A percentile compares a stretch with the other conserved stretches of the same genome.
phyloP scores from a whole-genome alignment of 371 early-diverging fungal genomes.

The Mortierella sp. region DNA sequence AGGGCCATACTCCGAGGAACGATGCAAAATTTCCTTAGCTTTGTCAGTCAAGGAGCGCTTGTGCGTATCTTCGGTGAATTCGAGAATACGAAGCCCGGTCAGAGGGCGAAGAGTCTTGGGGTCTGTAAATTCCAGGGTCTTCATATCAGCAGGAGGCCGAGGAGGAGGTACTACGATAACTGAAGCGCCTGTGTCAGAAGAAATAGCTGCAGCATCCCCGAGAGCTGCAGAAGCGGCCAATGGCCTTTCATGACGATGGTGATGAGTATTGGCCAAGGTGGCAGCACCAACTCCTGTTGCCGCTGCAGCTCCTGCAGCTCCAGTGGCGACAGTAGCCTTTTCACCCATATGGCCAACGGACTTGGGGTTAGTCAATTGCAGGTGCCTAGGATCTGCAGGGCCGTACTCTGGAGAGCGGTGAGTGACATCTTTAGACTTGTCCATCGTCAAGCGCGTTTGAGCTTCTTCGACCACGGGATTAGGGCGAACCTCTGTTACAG shows the following conservation, averaged over 20 bases:
- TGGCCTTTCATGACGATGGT: neutral
- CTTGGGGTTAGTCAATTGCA: constrained; percentile 5
- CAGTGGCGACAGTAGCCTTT: neutral
- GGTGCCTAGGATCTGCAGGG: neutral
- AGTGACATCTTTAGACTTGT: neutral
- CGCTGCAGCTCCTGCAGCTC: neutral
- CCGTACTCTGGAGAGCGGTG: neutral
- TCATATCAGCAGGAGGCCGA: neutral
- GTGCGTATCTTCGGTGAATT: neutral
- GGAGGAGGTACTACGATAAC: neutral
- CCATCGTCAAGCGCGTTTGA: neutral
- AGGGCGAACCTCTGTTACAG: neutral
- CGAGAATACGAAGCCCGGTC: neutral
- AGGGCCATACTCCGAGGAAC: constrained; percentile 16
- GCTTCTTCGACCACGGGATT: neutral
- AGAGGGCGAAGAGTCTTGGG: constrained; percentile 1
- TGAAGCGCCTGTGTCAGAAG: neutral
- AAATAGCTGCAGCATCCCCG: neutral
- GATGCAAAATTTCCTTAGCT: neutral
- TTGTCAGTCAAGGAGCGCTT: neutral
- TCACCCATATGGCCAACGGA: neutral
- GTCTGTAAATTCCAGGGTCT: neutral
- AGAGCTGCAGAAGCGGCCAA: neutral
- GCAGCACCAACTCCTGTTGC: neutral
- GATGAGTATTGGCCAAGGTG: neutral